Conservation (phyloP, 1,284 basidiomycete genomes). For the Pisolithus thermaeus region DNA sequence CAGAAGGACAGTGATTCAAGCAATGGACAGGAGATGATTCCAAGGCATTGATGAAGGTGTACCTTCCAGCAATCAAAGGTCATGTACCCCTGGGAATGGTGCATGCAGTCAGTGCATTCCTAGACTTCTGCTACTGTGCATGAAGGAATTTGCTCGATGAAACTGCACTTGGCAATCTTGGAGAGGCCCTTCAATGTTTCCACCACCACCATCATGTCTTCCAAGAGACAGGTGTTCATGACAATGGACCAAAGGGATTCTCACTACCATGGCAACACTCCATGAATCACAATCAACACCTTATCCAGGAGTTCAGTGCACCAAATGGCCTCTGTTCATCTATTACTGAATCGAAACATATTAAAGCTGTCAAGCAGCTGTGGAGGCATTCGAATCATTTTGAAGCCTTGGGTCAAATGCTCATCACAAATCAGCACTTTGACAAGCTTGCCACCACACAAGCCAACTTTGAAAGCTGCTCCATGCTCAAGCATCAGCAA, state of each 20-base stretch:
- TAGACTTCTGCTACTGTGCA: too few species aligned
- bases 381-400: conserved; percentile 16
- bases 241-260: not conserved
- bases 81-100: not conserved
- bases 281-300: not conserved
- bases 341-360: conserved; percentile 3
- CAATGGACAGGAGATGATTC: conserved; percentile 10
- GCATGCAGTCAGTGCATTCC: too few species aligned
- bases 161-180: not conserved
- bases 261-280: not conserved
- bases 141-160: too few species aligned
- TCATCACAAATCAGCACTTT: conserved; percentile 15
- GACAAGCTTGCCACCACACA: conserved; percentile 12
- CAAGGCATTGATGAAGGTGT: conserved; percentile 10
- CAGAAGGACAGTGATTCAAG: conserved; percentile 4
- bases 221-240: not conserved
- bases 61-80: not conserved
- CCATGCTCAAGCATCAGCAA: not conserved
- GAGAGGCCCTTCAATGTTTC: not conserved
- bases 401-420: conserved; percentile 17
- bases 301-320: not conserved
- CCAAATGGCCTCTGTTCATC: conserved; percentile 2
- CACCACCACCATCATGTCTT: not conserved
- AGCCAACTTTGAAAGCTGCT: conserved; percentile 8
- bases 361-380: conserved; percentile 13